Evolutionary conservation across 345 rosid genomes (phyloP), one percentile per base, ranked within the genome.

Genomic region (Lepidium sativum): DNA sequence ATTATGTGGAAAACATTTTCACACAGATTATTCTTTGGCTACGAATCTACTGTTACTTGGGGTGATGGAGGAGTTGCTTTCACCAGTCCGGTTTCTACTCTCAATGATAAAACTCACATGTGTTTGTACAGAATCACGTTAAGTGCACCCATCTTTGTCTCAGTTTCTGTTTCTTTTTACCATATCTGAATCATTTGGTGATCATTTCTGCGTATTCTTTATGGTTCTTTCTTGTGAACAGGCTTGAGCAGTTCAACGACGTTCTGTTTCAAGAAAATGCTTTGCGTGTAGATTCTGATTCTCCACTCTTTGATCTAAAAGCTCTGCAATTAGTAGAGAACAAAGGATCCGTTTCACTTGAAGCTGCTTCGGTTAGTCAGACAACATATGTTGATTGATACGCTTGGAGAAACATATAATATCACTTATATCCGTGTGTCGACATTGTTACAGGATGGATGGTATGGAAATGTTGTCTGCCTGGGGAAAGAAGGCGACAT

Each of bases 181-280:
- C 16, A 9, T 63, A 15, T 33, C 16, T 15, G 2, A 33, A 31
- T 8, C 39, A 63, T 64, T 41, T 63, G 20, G 17, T 55, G 43
- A 23, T 40, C 10, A 34, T 57, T 65, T 60, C 57, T 44, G 49
- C 55, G 13, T 57, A 51, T 48, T 33, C 47, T 14, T 39, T 50
- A 12, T 14, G 8, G 6, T 47, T 71, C 8, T 45, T 62, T 29
- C 13, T 60, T 48, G 16, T 49, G 25, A 51, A 76, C 90, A 92
- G 97, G 80, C 78, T 89, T 42, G 98, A 92, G 79, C 98, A 89
- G 80, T 87, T 86, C 86, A 89, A 89, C 65, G 99, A 94, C 45
- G 83, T 88, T 75, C 73, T 94, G 60, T 72, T 13, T 70, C 92
- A 90, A 74, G 96, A 90, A 76, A 94, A 90, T 71, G 37, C 6